Evolutionary conservation across 306 rosid species (phyloP).

Genomic region (Trifolium repens): DNA sequence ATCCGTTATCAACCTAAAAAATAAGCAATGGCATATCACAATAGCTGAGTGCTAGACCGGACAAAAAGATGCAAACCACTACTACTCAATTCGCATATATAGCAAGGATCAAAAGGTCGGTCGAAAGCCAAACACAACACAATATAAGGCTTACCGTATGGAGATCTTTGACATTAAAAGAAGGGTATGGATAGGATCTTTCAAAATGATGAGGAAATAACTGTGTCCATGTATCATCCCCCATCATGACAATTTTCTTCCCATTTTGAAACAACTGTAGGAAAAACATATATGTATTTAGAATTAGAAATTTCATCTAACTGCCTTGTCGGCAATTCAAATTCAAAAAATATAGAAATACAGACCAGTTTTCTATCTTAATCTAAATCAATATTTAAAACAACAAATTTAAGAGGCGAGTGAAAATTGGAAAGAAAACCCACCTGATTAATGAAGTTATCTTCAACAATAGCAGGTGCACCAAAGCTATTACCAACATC

Average conservation of each 20-base stretch:
- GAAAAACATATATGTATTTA: conserved; percentile 19
- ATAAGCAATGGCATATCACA: conserved; percentile 31
- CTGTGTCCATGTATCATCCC: conserved; percentile 98
- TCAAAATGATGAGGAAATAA: conserved; percentile 88
- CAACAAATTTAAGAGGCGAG: conserved; percentile 9
- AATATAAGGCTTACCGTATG: conserved; percentile 65
- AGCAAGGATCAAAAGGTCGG: conserved; percentile 32
- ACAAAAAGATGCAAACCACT: conserved; percentile 8
- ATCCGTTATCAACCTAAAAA: conserved; percentile 89
- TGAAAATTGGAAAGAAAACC: not conserved
- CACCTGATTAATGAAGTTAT: conserved; percentile 79
- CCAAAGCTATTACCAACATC: conserved; percentile 99
- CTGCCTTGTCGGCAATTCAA: not conserved
- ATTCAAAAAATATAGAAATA: not conserved
- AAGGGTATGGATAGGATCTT: conserved; percentile 82
- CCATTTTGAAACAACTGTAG: conserved; percentile 87
- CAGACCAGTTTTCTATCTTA: not conserved
- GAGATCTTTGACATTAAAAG: conserved; percentile 97
- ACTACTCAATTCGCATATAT: conserved; percentile 20
- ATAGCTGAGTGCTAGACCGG: conserved; percentile 8
- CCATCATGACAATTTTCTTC: conserved; percentile 96
- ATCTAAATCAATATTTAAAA: conserved; percentile 22
- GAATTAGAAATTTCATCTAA: not conserved
- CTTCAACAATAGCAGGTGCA: conserved; percentile 88
- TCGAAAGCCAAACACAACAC: conserved; percentile 18